Evolutionary conservation across 768 basidiomycete species (phyloP).

Genomic region (Boletus bicolor): DNA sequence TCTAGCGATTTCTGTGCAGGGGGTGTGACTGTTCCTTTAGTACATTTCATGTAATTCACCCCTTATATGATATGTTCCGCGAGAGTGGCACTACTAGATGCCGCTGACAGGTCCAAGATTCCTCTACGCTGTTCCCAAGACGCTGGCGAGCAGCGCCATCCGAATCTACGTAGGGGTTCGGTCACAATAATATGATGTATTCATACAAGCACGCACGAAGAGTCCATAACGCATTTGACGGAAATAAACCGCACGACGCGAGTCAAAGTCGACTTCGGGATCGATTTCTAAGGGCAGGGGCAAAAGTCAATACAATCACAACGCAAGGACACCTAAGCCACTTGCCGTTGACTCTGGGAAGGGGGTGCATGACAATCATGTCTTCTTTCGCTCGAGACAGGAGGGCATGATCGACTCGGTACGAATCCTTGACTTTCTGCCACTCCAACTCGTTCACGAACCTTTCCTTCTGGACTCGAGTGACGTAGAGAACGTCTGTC

Average conservation of each 20-base stretch:
- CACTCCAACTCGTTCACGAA: constrained; percentile 81
- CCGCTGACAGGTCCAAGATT: not conserved
- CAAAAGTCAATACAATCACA: constrained; percentile 7
- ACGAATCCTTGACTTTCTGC: constrained; percentile 87
- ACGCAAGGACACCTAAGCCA: not conserved
- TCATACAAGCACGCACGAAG: constrained; percentile 60
- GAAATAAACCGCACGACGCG: constrained; percentile 92
- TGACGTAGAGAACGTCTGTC: constrained; percentile 97
- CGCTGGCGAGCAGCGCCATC: constrained; percentile 76
- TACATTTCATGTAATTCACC: not conserved
- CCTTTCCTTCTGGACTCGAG: constrained; percentile 93
- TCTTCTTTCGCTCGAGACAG: constrained; percentile 91
- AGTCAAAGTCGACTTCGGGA: constrained; percentile 96
- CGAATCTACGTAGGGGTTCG: constrained; percentile 47
- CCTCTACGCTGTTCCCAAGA: constrained; percentile 39
- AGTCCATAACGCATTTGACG: constrained; percentile 98
- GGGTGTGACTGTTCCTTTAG: not conserved
- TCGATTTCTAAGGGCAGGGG: constrained; percentile 77
- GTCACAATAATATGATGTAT: not conserved
- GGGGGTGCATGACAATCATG: constrained; percentile 99
- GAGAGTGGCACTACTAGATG: not conserved
- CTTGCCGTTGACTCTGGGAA: constrained; percentile 86
- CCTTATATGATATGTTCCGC: not conserved
- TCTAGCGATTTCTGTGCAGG: too few relatives aligned
- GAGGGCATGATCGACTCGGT: constrained; percentile 91